Base-by-base conservation (phyloP, 495 filamentous ascomycete genomes). In the Annulohypoxylon stygium region DNA sequence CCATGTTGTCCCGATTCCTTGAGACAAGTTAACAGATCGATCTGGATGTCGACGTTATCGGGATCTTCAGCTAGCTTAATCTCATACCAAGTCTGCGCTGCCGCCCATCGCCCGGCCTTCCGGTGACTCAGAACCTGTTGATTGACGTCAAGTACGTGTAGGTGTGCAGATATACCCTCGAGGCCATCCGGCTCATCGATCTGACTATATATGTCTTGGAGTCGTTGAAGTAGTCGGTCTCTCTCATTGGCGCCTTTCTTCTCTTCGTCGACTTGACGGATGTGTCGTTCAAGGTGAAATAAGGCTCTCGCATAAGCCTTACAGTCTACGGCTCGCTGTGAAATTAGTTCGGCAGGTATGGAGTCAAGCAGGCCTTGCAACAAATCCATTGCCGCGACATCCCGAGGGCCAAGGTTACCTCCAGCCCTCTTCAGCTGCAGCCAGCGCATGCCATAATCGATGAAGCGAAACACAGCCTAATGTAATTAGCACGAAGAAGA, bases 111-210 rank as follows among this genome's bases (percentile, higher is more conserved):
- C n/a, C 94, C 95, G 39, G 93, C 92, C 77, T 97, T 98, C 39
- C 91, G 88, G 78, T 98, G 94, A 71, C 95, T 94, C 59, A 97
- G 84, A 37, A 97, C 89, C 74, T 99, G 95, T 76, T 98, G 95
- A 51, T 97, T 93, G 61, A 97, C 88, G 66, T 94, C 90, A 18
- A 98, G 83, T 9, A 91, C 89, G 58, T 91, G 90, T 25, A 98
- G 80, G 76, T 96, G 90, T 4, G 92, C 89, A 9, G 95, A 97
- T 54, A 99, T 93, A 5, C 96, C 96, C 76, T 97, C 94, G 47
- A 99, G 91, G 0, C 97, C 95, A 79, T 99, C 96, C 1, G 96
- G 96, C 75, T 99, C 96, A 71, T 99, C 97, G 59, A 99, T 98
- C 70, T 97, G 90, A 1, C 93, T 94, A 79, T 98, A 99, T 45